Percentiles rank a stretch among this genome's conserved stretches.
These are phyloP conservation scores for Acorus calamus DNA, from an alignment of 106 monocot species.

Conservation along the genomic window DNA sequence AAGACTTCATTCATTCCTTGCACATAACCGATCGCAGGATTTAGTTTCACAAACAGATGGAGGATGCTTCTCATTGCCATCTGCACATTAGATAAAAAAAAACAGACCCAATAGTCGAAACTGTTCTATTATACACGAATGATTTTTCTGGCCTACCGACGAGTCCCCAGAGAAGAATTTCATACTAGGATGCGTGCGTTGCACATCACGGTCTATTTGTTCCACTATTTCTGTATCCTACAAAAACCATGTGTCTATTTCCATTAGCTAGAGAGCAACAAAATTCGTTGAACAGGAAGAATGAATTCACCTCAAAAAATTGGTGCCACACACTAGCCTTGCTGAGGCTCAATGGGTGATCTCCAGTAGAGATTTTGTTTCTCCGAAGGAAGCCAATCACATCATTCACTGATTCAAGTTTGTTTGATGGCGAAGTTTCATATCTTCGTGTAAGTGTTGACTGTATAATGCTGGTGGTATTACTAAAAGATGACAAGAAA, in stretches of 20 bases:
- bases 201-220: constrained; percentile 51
- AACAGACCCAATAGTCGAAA: too few relatives aligned
- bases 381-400: constrained; percentile 16
- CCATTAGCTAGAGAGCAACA: too few relatives aligned
- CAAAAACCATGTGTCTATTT: too few relatives aligned
- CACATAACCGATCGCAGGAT: constrained; percentile 54
- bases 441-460: constrained; percentile 5
- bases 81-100: constrained; percentile 10
- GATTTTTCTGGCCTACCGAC: constrained; percentile 11
- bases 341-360: constrained; percentile 35
- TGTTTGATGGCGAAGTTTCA: neutral
- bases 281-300: neutral
- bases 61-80: constrained; percentile 40
- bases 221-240: constrained; percentile 39
- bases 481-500: neutral
- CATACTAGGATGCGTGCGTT: constrained; percentile 43
- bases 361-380: constrained; percentile 16
- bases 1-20: constrained; percentile 66
- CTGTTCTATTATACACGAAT: neutral
- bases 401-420: neutral
- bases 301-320: constrained; percentile 28
- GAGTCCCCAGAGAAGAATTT: constrained; percentile 30
- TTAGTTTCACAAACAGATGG: constrained; percentile 43
- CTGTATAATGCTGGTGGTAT: constrained; percentile 5
- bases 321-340: constrained; percentile 31